Conservation (phyloP, 169 alveolate genomes). For the Haemoproteus tartakovskyi region DNA sequence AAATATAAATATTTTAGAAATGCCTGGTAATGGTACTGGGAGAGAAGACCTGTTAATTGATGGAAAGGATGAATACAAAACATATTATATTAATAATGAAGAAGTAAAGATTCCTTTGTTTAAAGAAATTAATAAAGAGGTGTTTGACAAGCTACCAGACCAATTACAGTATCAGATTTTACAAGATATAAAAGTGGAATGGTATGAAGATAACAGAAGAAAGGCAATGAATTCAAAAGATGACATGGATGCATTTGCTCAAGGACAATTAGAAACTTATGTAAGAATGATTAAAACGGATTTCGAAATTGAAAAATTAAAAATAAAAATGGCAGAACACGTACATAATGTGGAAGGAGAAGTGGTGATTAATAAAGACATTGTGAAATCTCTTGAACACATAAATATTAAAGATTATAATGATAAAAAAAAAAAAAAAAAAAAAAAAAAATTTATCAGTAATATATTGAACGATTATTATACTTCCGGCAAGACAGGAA, state of each 20-base stretch:
- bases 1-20: constrained; percentile 33
- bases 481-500: not conserved
- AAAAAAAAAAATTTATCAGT: constrained; percentile 24
- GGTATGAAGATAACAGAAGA: constrained; percentile 77
- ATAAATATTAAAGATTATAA: constrained; percentile 28
- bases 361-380: constrained; percentile 17
- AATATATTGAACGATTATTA: constrained; percentile 17
- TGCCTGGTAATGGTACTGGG: constrained; percentile 20
- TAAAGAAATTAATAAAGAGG: constrained; percentile 72
- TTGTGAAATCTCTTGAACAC: constrained; percentile 10
- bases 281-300: constrained; percentile 79
- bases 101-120: constrained; percentile 61
- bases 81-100: constrained; percentile 47
- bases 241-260: constrained; percentile 79
- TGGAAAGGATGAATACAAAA: constrained; percentile 62
- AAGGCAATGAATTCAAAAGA: constrained; percentile 77
- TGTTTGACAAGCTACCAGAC: constrained; percentile 77
- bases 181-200: constrained; percentile 80
- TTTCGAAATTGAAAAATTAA: constrained; percentile 81
- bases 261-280: constrained; percentile 82
- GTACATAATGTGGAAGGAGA: constrained; percentile 57
- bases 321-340: constrained; percentile 71
- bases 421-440: constrained; percentile 23
- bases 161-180: constrained; percentile 78
- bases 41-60: constrained; percentile 2